A percentile compares a stretch with the other conserved stretches of the same genome.
Conservation (phyloP, 257 asterid species). For the Ophiorrhiza pumila region DNA sequence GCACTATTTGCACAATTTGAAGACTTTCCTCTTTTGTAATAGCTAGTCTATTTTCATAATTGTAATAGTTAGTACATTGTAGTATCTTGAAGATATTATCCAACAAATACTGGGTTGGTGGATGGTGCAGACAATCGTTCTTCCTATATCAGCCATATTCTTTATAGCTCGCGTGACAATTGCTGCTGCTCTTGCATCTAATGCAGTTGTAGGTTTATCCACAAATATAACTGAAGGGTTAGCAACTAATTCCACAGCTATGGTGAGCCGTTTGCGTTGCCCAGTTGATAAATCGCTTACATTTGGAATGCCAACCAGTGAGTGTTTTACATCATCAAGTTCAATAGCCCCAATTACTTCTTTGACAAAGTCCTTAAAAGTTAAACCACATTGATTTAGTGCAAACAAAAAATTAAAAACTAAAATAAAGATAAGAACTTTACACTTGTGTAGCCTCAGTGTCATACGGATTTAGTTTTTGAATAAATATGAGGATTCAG, state of each 20-base stretch:
- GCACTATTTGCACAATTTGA: too few relatives aligned
- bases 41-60: too few relatives aligned
- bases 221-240: slow-evolving; percentile 60
- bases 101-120: slow-evolving; percentile 64
- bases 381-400: neutral
- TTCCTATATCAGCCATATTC: slow-evolving; percentile 51
- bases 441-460: too few relatives aligned
- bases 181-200: slow-evolving; percentile 64
- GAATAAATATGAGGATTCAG: slow-evolving; percentile 42
- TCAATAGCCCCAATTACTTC: slow-evolving; percentile 63
- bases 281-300: slow-evolving; percentile 52
- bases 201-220: slow-evolving; percentile 65
- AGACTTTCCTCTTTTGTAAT: too few relatives aligned
- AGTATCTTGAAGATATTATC: too few relatives aligned
- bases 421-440: neutral
- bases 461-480: slow-evolving; percentile 42
- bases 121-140: slow-evolving; percentile 63
- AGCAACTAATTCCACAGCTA: slow-evolving; percentile 61
- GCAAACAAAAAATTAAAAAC: neutral
- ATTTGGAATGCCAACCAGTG: slow-evolving; percentile 50
- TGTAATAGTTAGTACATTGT: too few relatives aligned
- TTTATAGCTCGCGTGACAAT: slow-evolving; percentile 59
- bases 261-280: slow-evolving; percentile 57
- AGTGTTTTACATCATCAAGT: slow-evolving; percentile 49
- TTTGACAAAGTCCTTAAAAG: slow-evolving; percentile 48